phyloP scores from a whole-genome alignment of 305 asterid species.

The Fraxinus paxiana region DNA sequence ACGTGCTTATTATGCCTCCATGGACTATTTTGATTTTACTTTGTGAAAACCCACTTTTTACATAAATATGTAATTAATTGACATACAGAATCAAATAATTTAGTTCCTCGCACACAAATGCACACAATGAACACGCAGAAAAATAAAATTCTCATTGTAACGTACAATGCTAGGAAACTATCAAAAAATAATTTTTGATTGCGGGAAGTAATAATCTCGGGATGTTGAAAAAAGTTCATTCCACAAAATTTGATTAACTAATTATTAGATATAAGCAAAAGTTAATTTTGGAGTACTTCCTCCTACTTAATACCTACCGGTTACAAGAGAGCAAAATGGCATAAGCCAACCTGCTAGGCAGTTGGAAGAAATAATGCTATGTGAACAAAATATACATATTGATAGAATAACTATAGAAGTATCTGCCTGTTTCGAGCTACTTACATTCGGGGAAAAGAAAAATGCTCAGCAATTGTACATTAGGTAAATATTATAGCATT shows the following conservation, averaged over 20 bases:
- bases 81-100: neutral
- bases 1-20: neutral
- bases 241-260: neutral
- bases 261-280: neutral
- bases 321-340: neutral
- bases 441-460: neutral
- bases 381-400: neutral
- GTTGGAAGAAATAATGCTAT: neutral
- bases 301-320: neutral
- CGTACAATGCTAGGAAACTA: neutral
- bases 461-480: neutral
- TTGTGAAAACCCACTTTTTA: neutral
- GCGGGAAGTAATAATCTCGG: neutral
- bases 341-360: neutral
- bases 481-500: neutral
- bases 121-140: neutral
- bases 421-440: neutral
- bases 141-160: neutral
- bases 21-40: conserved; percentile 9
- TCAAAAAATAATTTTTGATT: neutral
- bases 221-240: neutral
- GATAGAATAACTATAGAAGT: neutral
- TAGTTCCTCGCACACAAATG: neutral
- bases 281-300: neutral
- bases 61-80: neutral